phyloP scores from a whole-genome alignment of 1,284 basidiomycete species.

The Cutaneotrichosporon daszewskae region DNA sequence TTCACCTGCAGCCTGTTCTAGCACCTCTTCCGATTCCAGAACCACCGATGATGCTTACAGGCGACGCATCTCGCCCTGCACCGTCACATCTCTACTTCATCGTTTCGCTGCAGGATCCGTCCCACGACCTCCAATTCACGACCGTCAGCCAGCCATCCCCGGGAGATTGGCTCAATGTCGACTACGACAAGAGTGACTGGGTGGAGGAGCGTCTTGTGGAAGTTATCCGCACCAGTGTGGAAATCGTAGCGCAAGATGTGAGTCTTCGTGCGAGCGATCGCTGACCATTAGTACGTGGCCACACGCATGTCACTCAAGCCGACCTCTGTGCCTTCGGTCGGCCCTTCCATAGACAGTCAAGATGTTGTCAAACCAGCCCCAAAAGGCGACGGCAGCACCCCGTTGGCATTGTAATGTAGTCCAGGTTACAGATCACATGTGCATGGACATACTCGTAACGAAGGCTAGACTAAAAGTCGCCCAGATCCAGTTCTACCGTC shows the following conservation, averaged over 20 bases:
- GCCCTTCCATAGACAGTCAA: not conserved
- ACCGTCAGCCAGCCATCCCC: slow-evolving; percentile 78
- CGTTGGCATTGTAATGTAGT: too few species aligned
- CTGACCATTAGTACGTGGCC: slow-evolving; percentile 37
- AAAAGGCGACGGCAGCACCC: too few species aligned
- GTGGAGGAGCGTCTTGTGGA: slow-evolving; percentile 89
- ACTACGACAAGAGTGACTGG: slow-evolving; percentile 84
- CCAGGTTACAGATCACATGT: not conserved
- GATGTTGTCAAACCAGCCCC: too few species aligned
- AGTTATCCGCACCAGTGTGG: slow-evolving; percentile 68
- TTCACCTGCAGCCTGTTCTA: slow-evolving; percentile 85
- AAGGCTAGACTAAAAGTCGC: slow-evolving; percentile 41
- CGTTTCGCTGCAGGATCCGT: slow-evolving; percentile 72
- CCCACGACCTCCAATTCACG: slow-evolving; percentile 66
- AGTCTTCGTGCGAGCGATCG: slow-evolving; percentile 13
- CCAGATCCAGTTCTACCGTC: slow-evolving; percentile 47
- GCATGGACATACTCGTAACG: not conserved
- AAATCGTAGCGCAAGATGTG: slow-evolving; percentile 75
- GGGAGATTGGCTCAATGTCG: slow-evolving; percentile 71
- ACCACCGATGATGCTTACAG: slow-evolving; percentile 27
- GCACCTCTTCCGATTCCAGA: slow-evolving; percentile 54
- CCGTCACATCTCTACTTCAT: slow-evolving; percentile 73
- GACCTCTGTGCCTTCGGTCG: slow-evolving; percentile 5
- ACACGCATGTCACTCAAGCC: slow-evolving; percentile 46
- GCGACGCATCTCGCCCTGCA: slow-evolving; percentile 11